Base-by-base conservation (phyloP, 805 yeast species). In the Suhomyces prunicola region DNA sequence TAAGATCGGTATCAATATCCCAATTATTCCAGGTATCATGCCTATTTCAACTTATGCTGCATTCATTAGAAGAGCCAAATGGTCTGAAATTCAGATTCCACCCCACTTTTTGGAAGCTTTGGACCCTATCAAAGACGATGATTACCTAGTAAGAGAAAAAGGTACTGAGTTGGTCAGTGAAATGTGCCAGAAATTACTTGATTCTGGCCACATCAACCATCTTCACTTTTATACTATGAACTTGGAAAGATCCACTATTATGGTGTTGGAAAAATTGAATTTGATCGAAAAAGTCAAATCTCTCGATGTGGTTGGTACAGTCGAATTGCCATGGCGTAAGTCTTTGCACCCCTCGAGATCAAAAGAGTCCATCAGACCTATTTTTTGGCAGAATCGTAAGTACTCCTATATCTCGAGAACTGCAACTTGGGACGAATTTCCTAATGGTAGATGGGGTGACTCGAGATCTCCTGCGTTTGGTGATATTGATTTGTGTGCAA, bases 361-460 rank as follows among this genome's bases (percentile, higher is more conserved):
- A 53, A 83, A 85, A 56, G 97, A 92, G 69, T 74, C 86, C 31
- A 92, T 93, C 48, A 83, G 97, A 65, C 98, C 98, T 15, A 93
- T 93, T 57, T 93, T 93, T 71, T 93, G 98, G 98, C 88, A 90
- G 67, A 88, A 90, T 69, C 84, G 97, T 75, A 92, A 92, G 63
- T 88, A 87, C 69, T 85, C 96, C 13, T 93, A 93, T 68, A 84
- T 90, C 56, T 82, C 90, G 47, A 81, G 98, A 69, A 93, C 97
- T 7, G 84, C 94, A 24, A 86, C 87, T 53, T 94, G 99, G 91
- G 99, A 94, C 72, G 99, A 94, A 70, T 94, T 93, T 66, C 99
- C 99, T 49, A 94, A 93, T 70, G 99, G 99, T 55, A 81, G 99
- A 74, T 94, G 97, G 92, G 99, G 99, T 63, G 97, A 94, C 68